These are phyloP conservation scores for Kodamaea hsintzibuensis DNA, from an alignment of 805 yeast species.

Conservation along the genomic window DNA sequence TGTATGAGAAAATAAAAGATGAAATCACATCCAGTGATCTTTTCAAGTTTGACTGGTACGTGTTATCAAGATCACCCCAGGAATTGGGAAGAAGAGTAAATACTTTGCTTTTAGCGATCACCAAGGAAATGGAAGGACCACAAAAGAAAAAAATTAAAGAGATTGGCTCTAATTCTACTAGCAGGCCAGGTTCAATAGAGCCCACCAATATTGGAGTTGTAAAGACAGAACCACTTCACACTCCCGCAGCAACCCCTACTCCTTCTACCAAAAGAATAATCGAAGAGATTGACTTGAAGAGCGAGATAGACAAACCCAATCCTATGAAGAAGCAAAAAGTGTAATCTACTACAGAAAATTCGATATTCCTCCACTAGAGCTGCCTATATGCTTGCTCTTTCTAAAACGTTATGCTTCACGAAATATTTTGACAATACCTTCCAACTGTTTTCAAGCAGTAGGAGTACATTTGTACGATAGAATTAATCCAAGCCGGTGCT, in stretches of 20 bases:
- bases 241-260: not conserved
- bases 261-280: not conserved
- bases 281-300: not conserved
- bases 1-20: slow-evolving; percentile 64
- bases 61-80: slow-evolving; percentile 67
- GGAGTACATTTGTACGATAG: slow-evolving; percentile 1
- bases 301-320: not conserved
- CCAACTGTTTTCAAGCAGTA: not conserved
- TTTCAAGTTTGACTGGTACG: slow-evolving; percentile 73
- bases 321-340: not conserved
- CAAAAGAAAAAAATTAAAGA: slow-evolving; percentile 28
- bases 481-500: not conserved
- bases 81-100: slow-evolving; percentile 71
- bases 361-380: not conserved
- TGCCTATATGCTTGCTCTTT: not conserved
- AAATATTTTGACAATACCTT: not conserved
- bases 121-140: slow-evolving; percentile 69
- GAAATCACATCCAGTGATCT: slow-evolving; percentile 60
- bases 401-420: not conserved
- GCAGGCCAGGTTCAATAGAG: slow-evolving; percentile 39
- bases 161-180: slow-evolving; percentile 19
- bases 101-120: slow-evolving; percentile 65
- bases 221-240: not conserved
- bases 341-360: not conserved
- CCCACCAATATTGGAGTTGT: slow-evolving; percentile 18